phyloP scores from a whole-genome alignment of 768 basidiomycete species.

The Suillus brevipes region DNA sequence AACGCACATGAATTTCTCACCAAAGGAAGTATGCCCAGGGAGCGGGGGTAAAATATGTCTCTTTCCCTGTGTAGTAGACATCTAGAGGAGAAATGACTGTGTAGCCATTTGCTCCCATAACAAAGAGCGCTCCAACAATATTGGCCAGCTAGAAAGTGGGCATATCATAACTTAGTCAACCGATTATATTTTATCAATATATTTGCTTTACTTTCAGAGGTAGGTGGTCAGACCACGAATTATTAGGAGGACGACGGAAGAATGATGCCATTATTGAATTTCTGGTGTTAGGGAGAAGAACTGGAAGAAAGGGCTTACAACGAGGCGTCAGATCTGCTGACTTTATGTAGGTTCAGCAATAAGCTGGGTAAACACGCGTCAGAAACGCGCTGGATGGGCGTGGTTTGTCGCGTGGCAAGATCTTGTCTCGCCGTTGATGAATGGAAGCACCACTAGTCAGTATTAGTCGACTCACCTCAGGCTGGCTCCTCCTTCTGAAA shows the following conservation, averaged over 20 bases:
- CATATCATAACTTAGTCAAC: conserved; percentile 10
- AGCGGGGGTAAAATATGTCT: conserved; percentile 70
- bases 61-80: conserved; percentile 48
- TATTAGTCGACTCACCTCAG: neutral
- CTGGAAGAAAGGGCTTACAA: conserved; percentile 12
- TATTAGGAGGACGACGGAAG: conserved; percentile 17
- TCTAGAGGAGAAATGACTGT: conserved; percentile 55
- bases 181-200: neutral
- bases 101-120: conserved; percentile 63
- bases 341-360: conserved; percentile 26
- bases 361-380: conserved; percentile 2
- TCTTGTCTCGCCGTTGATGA: neutral
- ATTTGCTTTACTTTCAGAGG: conserved; percentile 49
- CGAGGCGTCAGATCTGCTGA: conserved; percentile 16
- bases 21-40: conserved; percentile 64
- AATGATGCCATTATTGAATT: conserved; percentile 25
- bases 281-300: conserved; percentile 9
- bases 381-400: conserved; percentile 18
- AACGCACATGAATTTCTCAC: conserved; percentile 31
- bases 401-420: conserved; percentile 25
- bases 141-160: conserved; percentile 45
- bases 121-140: conserved; percentile 53
- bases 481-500: neutral
- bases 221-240: conserved; percentile 49
- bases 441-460: conserved; percentile 1